phyloP scores from a whole-genome alignment of 345 rosid genomes.

The sweet orange (Citrus sinensis) region DVS_A1.0 CM039168.1:21266501-21267000 shows the following conservation, averaged over 20 bases:
- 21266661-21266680: conserved; percentile 74
- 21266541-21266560: background rate
- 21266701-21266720: conserved; percentile 66
- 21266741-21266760: background rate
- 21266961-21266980: background rate
- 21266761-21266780: background rate
- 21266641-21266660: conserved; percentile 41
- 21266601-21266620: background rate
- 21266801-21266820: background rate
- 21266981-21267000: background rate
- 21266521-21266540: background rate
- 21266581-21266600: background rate
- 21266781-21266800: background rate
- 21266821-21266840: background rate
- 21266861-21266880: background rate
- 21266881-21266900: background rate
- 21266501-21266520: background rate
- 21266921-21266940: background rate
- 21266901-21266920: background rate
- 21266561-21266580: background rate
- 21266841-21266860: background rate
- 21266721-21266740: conserved; percentile 5
- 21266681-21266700: conserved; percentile 75
- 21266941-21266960: background rate
- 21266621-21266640: background rate